A percentile compares a stretch with the other conserved stretches of the same genome.
Conservation (phyloP, 176 grass and related monocot genomes). For the Eremochloa ophiuroides region DNA sequence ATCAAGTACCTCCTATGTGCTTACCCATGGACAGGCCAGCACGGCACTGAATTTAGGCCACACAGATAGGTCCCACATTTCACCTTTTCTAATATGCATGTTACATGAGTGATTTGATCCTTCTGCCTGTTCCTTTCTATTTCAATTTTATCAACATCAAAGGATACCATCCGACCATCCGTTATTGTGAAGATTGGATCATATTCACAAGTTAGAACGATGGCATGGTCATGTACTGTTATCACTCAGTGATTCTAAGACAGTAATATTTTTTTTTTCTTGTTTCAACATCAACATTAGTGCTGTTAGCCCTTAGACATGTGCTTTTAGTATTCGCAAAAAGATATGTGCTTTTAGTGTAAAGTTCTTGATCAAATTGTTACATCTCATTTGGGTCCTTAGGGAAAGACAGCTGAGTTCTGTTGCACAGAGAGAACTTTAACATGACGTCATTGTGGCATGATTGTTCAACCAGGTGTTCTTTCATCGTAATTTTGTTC, state of each 20-base stretch:
- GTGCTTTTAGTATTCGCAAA: not conserved
- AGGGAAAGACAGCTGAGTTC: not conserved
- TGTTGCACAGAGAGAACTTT: not conserved
- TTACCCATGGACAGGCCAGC: not conserved
- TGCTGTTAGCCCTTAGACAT: not conserved
- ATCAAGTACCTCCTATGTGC: not conserved
- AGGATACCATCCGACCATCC: not conserved
- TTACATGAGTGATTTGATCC: not conserved
- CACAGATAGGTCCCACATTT: not conserved
- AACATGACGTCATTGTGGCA: not conserved
- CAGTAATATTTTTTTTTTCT: not conserved
- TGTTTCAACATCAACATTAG: constrained; percentile 6
- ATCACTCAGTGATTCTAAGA: not conserved
- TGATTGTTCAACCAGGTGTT: not conserved
- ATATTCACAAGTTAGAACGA: not conserved
- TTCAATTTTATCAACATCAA: constrained; percentile 10
- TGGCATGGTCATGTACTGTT: constrained; percentile 7
- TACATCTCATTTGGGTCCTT: not conserved
- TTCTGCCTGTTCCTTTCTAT: not conserved
- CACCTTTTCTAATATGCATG: constrained; percentile 4
- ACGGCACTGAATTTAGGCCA: not conserved
- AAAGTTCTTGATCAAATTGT: not conserved
- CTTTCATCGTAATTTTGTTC: not conserved
- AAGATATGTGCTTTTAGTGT: not conserved
- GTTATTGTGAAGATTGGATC: constrained; percentile 10